Evolutionary conservation across 2,329 filamentous ascomycete species (phyloP), one percentile per base, ranked within the genome.

Genomic region (Aspergillus aculeatinus): DNA sequence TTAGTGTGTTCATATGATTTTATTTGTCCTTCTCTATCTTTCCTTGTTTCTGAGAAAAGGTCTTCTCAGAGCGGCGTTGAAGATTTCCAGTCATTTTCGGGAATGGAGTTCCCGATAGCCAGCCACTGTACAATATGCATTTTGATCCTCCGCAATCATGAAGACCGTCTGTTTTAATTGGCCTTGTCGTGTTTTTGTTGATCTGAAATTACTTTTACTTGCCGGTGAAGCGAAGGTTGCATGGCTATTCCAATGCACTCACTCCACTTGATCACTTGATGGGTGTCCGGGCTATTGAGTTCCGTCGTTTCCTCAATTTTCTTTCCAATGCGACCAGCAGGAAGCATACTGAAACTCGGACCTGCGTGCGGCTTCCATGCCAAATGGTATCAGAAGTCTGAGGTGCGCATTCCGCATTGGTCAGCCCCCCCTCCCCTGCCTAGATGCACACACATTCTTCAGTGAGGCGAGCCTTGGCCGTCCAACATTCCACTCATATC

Each of bases 401-500:
- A 39, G 33, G 35, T 47, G 39, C 29, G 55, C 65, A 68, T 68
- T 67, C 67, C 64, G 16, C n/a, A 50, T 44, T 44, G 39, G 39
- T 44, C 39, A 44, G n/a, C 39, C 39, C 39, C 25, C 29, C 51
- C 19, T 27, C 27, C 21, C 6, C 48, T 35, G 42, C 39, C 48
- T 49, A 52, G 62, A 52, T 57, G 50, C 51, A 56, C 60, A 52
- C 60, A 59, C 67, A 68, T 68, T 68, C 67, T 55, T 58, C 54
- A 47, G 50, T n/a, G 62, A 63, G 63, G 67, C 63, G 51, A 55
- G 55, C 42, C 54, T 48, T 51, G 50, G 42, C 44, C 42, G 27
- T 52, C 51, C 58, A 56, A 53, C 67, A 68, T 68, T 67, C 65
- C 67, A 65, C 55, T 29, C 44, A 23, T 61, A 62, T 63, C 44